A percentile compares a stretch with the other conserved stretches of the same genome.
These are phyloP conservation scores for Mycena belliarum DNA, from an alignment of 768 basidiomycete species.

Conservation along the genomic window DNA sequence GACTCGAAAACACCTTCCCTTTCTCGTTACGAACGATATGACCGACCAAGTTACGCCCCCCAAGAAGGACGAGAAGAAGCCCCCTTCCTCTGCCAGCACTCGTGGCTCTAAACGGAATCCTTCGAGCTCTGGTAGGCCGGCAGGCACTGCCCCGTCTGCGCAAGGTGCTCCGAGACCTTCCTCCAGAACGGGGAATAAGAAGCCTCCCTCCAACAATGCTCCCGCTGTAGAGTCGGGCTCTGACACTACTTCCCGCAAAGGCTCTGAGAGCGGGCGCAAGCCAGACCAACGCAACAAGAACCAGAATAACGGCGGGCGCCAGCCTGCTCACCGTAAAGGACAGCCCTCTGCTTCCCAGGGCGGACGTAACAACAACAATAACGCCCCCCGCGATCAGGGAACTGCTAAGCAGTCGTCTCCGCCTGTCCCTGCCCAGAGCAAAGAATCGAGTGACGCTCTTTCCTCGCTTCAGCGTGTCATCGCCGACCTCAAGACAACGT, in stretches of 20 bases:
- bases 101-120: slow-evolving; percentile 61
- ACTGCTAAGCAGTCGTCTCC: slow-evolving; percentile 44
- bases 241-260: slow-evolving; percentile 66
- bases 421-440: slow-evolving; percentile 51
- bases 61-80: slow-evolving; percentile 79
- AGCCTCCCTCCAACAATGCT: slow-evolving; percentile 41
- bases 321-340: slow-evolving; percentile 54
- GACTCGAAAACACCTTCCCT: slow-evolving; percentile 50
- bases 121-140: slow-evolving; percentile 52
- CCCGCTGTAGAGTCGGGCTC: slow-evolving; percentile 66
- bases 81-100: slow-evolving; percentile 46
- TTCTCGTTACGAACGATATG: slow-evolving; percentile 80
- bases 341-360: slow-evolving; percentile 61
- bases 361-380: slow-evolving; percentile 41
- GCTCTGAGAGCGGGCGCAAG: slow-evolving; percentile 55
- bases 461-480: slow-evolving; percentile 92
- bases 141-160: slow-evolving; percentile 37
- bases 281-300: slow-evolving; percentile 58
- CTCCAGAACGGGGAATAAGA: slow-evolving; percentile 69
- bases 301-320: slow-evolving; percentile 46
- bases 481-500: slow-evolving; percentile 86
- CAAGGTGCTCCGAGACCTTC: slow-evolving; percentile 56
- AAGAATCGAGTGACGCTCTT: slow-evolving; percentile 76
- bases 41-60: slow-evolving; percentile 71
- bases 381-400: slow-evolving; percentile 39